A percentile compares a stretch with the other conserved stretches of the same genome.
phyloP scores from a whole-genome alignment of 495 filamentous ascomycete genomes.

The Xylaria curta region DNA sequence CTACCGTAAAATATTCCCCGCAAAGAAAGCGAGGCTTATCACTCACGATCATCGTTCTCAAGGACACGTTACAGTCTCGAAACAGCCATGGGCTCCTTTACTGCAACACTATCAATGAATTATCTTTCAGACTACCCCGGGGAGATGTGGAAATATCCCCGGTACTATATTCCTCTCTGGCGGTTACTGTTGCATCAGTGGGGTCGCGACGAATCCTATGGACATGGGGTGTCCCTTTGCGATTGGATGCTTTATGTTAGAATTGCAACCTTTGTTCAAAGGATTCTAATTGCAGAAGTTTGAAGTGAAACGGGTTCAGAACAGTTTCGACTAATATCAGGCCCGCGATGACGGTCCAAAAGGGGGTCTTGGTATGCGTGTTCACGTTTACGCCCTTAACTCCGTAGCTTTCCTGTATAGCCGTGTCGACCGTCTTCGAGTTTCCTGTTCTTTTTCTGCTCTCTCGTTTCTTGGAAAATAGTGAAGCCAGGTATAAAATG shows the following conservation, averaged over 20 bases:
- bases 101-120: not conserved
- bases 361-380: not conserved
- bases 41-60: not conserved
- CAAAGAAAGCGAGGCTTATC: not conserved
- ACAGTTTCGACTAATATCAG: conserved; percentile 15
- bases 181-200: conserved; percentile 5
- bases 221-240: not conserved
- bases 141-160: not conserved
- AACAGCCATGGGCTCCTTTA: not conserved
- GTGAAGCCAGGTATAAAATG: not conserved
- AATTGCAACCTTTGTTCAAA: not conserved
- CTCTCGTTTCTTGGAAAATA: not conserved
- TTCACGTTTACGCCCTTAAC: not conserved
- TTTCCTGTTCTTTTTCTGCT: not conserved
- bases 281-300: not conserved
- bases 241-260: not conserved
- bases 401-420: not conserved
- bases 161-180: not conserved
- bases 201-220: conserved; percentile 16
- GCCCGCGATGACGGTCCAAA: not conserved
- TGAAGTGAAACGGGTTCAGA: conserved; percentile 21
- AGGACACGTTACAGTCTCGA: not conserved
- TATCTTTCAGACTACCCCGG: not conserved
- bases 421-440: not conserved
- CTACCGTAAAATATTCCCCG: not conserved